Evolutionary conservation across 2,329 filamentous ascomycete species (phyloP), one percentile per base, ranked within the genome.

Genomic region (Penicillium sp.): DNA sequence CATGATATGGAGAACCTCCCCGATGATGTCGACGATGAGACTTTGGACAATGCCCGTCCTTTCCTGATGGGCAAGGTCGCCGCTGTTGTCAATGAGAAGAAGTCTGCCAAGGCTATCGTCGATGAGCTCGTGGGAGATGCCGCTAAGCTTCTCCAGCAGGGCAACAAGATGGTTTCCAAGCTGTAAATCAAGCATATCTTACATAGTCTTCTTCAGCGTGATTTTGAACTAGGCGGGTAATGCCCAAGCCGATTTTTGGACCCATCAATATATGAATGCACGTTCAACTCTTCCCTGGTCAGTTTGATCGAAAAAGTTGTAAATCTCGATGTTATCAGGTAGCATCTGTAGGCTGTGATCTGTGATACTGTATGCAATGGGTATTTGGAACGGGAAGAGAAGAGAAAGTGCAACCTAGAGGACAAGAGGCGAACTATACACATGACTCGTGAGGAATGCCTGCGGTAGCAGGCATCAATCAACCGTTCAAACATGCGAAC

Each of bases 11-110:
- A 99, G 77, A 87, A 86, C 73, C 73, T 95, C 64, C 78, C 80
- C 18, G 77, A 79, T 56, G 82, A 86, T 40, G 80, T 87, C 53
- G 81, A 88, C 50, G 91, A 96, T 52, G 89, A 97, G 34, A 82
- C 87, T 29, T 84, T 99, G 76, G 93, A 97, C 71, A 89, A 93
- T 68, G 91, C 89, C 65, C 81, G 89, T 51, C 91, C 91, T 12
- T 95, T 83, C 78, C 75, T 96, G 62, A 99, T 99, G 93, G 93
- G 93, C 71, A 95, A 97, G 80, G 92, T 88, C 53, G 88, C 93
- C 31, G 92, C 93, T 25, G 89, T 96, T 28, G 88, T 93, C 49
- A 93, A 92, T 66, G 90, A 97, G 76, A 87, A 86, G 79, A 95
- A 95, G 83, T 77, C 80, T 33, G 93, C 93, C 54, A 95, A 91